phyloP scores from a whole-genome alignment of 2,329 filamentous ascomycete species.

The Phyllachora maydis region DNA sequence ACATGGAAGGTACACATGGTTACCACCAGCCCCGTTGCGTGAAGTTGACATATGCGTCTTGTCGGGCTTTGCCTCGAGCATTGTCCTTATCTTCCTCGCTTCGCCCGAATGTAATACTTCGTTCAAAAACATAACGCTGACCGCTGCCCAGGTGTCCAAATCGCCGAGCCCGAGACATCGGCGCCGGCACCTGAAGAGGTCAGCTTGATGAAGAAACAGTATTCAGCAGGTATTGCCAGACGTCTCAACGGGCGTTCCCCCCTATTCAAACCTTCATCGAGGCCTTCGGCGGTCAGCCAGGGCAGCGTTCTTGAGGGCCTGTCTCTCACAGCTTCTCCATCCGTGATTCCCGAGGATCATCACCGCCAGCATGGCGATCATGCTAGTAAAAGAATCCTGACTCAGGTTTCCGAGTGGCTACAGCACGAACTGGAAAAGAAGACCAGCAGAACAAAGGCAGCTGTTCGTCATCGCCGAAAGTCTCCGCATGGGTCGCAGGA shows the following conservation, averaged over 20 bases:
- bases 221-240: slow-evolving; percentile 18
- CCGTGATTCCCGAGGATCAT: slow-evolving; percentile 10
- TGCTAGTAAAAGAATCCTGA: slow-evolving; percentile 35
- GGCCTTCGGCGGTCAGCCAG: slow-evolving; percentile 14
- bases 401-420: slow-evolving; percentile 68
- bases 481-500: slow-evolving; percentile 9
- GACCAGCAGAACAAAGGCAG: slow-evolving; percentile 28
- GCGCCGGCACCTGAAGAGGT: slow-evolving; percentile 13
- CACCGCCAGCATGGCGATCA: slow-evolving; percentile 14
- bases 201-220: slow-evolving; percentile 20
- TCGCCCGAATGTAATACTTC: too few relatives aligned
- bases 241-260: slow-evolving; percentile 21
- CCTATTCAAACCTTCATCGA: slow-evolving; percentile 17
- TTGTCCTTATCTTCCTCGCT: too few relatives aligned
- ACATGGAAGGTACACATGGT: too few relatives aligned
- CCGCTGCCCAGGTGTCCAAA: slow-evolving; percentile 27
- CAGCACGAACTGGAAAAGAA: slow-evolving; percentile 57
- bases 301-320: slow-evolving; percentile 12
- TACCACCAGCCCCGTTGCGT: too few relatives aligned
- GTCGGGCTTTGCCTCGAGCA: too few relatives aligned
- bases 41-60: too few relatives aligned
- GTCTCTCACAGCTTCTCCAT: slow-evolving; percentile 8
- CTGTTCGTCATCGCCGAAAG: slow-evolving; percentile 19
- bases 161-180: slow-evolving; percentile 25
- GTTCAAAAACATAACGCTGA: slow-evolving; percentile 3